phyloP scores from a whole-genome alignment of 495 filamentous ascomycete genomes.

The Xylaria bambusicola region DNA sequence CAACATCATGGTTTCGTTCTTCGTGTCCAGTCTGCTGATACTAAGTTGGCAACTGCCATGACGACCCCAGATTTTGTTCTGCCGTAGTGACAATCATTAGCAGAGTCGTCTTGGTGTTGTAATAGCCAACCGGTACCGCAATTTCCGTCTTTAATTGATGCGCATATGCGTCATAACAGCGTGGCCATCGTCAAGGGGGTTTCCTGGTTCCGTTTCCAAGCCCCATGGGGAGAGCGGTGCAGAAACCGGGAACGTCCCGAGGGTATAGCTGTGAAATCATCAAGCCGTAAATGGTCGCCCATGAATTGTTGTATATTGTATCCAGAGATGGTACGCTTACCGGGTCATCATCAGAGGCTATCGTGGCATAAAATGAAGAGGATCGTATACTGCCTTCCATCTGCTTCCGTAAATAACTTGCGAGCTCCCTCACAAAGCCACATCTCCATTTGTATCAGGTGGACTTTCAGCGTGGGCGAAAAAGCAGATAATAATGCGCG shows the following conservation, averaged over 20 bases:
- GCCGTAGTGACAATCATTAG: slow-evolving; percentile 30
- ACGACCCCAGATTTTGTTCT: slow-evolving; percentile 15
- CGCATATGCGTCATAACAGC: slow-evolving; percentile 40
- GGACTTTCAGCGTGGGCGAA: slow-evolving; percentile 27
- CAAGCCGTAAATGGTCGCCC: slow-evolving; percentile 41
- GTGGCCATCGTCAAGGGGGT: slow-evolving; percentile 40
- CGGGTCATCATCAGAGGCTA: slow-evolving; percentile 36
- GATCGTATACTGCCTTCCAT: slow-evolving; percentile 28
- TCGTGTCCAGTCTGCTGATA: slow-evolving; percentile 13
- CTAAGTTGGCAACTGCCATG: slow-evolving; percentile 7
- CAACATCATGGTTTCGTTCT: slow-evolving; percentile 22
- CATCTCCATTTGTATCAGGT: slow-evolving; percentile 31
- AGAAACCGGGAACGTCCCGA: slow-evolving; percentile 32
- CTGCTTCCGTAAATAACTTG: slow-evolving; percentile 30
- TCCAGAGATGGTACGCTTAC: slow-evolving; percentile 38
- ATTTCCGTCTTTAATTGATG: slow-evolving; percentile 34
- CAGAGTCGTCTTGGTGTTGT: slow-evolving; percentile 24
- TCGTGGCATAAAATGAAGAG: slow-evolving; percentile 25
- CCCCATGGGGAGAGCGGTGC: slow-evolving; percentile 22
- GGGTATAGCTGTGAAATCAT: slow-evolving; percentile 42
- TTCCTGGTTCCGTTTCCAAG: slow-evolving; percentile 25
- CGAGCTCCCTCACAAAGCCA: slow-evolving; percentile 27
- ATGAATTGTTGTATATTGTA: slow-evolving; percentile 40
- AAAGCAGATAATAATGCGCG: slow-evolving; percentile 23
- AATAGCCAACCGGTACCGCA: slow-evolving; percentile 29